Evolutionary conservation across 2,329 filamentous ascomycete species (phyloP).

Genomic region (Fusarium vanettenii): DNA sequence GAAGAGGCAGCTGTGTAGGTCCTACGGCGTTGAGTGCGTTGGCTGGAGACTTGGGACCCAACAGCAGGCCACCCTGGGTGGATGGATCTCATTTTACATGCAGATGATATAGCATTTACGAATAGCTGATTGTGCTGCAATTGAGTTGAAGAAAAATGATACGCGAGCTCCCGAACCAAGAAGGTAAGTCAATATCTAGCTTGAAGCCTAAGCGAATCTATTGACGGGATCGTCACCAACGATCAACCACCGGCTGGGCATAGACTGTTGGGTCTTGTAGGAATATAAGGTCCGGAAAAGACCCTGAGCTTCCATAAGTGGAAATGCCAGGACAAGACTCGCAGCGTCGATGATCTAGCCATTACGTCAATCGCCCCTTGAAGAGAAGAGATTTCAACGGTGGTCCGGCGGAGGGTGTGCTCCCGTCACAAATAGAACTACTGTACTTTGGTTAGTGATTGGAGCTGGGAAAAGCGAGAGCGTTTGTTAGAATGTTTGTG

Average conservation of each 20-base stretch:
- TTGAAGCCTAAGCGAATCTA: background rate
- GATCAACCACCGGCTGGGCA: background rate
- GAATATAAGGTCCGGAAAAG: constrained; percentile 8
- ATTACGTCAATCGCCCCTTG: constrained; percentile 26
- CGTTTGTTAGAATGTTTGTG: background rate
- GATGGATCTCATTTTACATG: background rate
- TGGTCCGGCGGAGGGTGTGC: background rate
- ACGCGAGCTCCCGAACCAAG: background rate
- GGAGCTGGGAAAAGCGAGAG: background rate
- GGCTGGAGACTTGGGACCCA: background rate
- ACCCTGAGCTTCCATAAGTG: constrained; percentile 1
- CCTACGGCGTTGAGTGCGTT: background rate
- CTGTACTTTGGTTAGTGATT: background rate
- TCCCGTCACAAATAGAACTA: background rate
- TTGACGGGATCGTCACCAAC: background rate
- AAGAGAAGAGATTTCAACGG: background rate
- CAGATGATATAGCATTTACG: background rate
- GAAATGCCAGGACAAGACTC: constrained; percentile 24
- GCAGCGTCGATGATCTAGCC: background rate
- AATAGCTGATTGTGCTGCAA: background rate
- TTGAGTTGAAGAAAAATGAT: background rate
- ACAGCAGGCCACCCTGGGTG: background rate
- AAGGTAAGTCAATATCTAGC: background rate
- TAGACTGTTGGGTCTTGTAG: constrained; percentile 5
- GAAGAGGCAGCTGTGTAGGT: background rate